Evolutionary conservation across 2,329 filamentous ascomycete genomes (phyloP), one percentile per base, ranked within the genome.

Genomic region (Scopulariopsis brevicaulis): DNA sequence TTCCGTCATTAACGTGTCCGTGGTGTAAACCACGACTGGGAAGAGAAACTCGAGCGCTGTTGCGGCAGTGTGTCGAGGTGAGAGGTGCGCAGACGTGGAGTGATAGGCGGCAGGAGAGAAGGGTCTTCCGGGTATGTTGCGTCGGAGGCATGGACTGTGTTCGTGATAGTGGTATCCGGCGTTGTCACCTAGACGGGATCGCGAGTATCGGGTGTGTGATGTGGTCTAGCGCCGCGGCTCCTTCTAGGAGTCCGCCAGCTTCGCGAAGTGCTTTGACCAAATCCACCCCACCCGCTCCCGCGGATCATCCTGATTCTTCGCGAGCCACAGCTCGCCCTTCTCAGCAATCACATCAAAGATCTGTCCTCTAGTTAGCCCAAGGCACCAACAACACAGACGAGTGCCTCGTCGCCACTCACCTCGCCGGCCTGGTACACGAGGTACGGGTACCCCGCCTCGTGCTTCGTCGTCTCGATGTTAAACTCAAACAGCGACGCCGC

Each of bases 221-320:
- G 22, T 11, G 46, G n/a, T 7, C 20, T 46, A 54, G 20, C 14
- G 28, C 22, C 15, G 43, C 43, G 25, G 22, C 46, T 22, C n/a
- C 20, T 22, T 34, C 35, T 54, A 76, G 58, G 73, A 72, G 66
- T 83, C 81, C 54, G 80, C 81, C 62, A 84, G 67, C 68, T 82
- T 83, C 57, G 87, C 87, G 77, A 99, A 99, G 74, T 99, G 94
- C 71, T 96, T 96, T 66, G 92, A 96, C 94, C 94, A 99, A 66
- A 99, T 96, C 94, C 94, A 99, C 56, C 94, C 94, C 37, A 97
- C 85, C 63, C 85, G 80, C 63, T 87, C 82, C 12, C 77, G 79
- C 1, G 84, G 76, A 70, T 99, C 94, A 67, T 99, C 94, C 73
- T 99, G 94, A 69, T 99, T 99, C 71, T 90, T 90, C 57, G 94